Base-by-base conservation (phyloP, 2,329 filamentous ascomycete genomes). In the Fusarium pseudograminearum region DNA sequence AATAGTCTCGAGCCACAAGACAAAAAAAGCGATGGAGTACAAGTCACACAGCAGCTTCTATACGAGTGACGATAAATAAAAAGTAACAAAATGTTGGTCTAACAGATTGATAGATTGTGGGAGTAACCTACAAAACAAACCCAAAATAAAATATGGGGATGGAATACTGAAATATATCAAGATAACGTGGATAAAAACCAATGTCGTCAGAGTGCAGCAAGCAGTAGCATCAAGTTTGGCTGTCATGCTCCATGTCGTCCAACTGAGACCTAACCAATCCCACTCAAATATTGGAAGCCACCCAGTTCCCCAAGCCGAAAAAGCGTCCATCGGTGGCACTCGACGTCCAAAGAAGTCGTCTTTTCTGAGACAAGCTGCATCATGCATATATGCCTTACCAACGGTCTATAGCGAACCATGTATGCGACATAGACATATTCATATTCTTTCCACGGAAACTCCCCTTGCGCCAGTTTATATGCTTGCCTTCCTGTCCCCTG, bases 381-480 rank as follows among this genome's bases (percentile, higher is more conserved):
- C 53, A 47, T 60, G 61, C 47, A 55, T 61, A 51, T 38, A 55
- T 52, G 50, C 47, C 41, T 58, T 44, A 51, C 42, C 52, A 53
- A 47, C 60, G 57, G 58, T 73, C 69, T 71, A 74, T 73, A 71
- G 55, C 53, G 42, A 71, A 69, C 53, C 33, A 70, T 55, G 59
- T 58, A 73, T 73, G 64, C 71, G 72, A 61, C 62, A 62, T 54
- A 66, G 72, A 61, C 62, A 62, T 54, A 66, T 61, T 74, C 66
- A 62, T 71, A 73, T 65, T 61, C 63, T 69, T 68, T 70, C 60
- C 69, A 55, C 57, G 53, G 47, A 65, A 47, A 62, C 65, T 57
- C 62, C 67, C 61, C 51, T 68, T 75, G 65, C 73, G 73, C 72
- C 73, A 56, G 63, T 71, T 67, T 64, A 70, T 61, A 74, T 75